Conservation (phyloP, 257 asterid species). For the Coffea canephora region DNA sequence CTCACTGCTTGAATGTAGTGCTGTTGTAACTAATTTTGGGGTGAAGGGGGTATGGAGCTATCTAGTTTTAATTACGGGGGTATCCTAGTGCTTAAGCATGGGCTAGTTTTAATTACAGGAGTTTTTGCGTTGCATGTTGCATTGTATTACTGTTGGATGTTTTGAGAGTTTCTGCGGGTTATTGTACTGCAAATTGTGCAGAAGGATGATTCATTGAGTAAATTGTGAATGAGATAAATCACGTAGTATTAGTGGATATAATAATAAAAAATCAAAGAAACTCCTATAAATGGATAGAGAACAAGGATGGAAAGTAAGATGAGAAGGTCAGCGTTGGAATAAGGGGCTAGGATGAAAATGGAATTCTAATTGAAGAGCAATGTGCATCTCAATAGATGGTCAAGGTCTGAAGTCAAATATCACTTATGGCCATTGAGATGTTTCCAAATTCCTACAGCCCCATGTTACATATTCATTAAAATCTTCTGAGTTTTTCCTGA, state of each 20-base stretch:
- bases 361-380: background rate
- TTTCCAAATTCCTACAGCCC: background rate
- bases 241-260: background rate
- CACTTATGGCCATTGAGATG: background rate
- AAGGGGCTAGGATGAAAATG: background rate
- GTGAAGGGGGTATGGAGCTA: background rate
- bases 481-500: background rate
- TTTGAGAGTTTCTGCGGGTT: background rate
- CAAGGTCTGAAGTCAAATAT: background rate
- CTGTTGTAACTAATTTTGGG: background rate
- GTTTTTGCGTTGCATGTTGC: background rate
- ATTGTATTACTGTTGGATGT: background rate
- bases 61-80: background rate
- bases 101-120: background rate
- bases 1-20: too few relatives aligned
- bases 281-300: background rate
- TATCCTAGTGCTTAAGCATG: background rate
- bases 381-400: background rate
- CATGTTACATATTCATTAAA: background rate
- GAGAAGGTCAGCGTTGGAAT: background rate
- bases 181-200: background rate
- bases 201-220: background rate
- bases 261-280: background rate
- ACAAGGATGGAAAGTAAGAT: background rate
- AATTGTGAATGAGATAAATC: background rate